These are phyloP conservation scores for Cryptococcus floricola DNA, from an alignment of 1,284 basidiomycete species.

Conservation along the genomic window DNA sequence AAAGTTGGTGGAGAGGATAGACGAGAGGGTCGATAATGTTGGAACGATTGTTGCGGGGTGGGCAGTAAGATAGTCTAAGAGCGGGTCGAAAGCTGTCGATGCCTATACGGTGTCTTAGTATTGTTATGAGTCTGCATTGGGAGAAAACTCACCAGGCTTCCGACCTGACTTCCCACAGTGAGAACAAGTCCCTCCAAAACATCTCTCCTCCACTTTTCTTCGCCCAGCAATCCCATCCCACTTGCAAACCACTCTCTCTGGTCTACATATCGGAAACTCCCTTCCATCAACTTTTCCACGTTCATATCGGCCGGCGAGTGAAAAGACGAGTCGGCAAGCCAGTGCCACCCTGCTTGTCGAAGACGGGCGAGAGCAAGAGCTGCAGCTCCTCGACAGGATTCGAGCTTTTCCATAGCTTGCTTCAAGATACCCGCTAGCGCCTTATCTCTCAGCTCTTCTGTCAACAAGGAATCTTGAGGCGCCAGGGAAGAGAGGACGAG, in stretches of 20 bases:
- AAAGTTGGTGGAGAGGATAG: conserved; percentile 54
- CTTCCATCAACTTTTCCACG: conserved; percentile 3
- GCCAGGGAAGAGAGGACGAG: conserved; percentile 19
- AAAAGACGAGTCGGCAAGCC: not conserved
- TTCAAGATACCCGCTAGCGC: conserved; percentile 69
- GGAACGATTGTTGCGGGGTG: conserved; percentile 52
- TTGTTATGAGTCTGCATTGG: not conserved
- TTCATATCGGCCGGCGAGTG: conserved; percentile 34
- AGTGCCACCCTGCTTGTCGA: conserved; percentile 33
- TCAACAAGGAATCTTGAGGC: not conserved
- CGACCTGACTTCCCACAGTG: conserved; percentile 73
- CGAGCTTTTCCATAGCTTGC: conserved; percentile 85
- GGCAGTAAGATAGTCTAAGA: conserved; percentile 57
- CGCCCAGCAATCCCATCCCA: conserved; percentile 63
- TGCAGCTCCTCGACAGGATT: conserved; percentile 78
- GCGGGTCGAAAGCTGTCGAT: conserved; percentile 12
- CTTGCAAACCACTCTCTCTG: conserved; percentile 59
- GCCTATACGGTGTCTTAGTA: conserved; percentile 2
- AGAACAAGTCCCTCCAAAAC: conserved; percentile 70
- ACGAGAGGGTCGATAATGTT: conserved; percentile 57
- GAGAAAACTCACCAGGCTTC: conserved; percentile 66
- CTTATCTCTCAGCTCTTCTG: not conserved
- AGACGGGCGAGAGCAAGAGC: conserved; percentile 62
- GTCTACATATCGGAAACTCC: conserved; percentile 59
- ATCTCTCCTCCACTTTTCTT: conserved; percentile 51